Conservation (phyloP, 2,329 filamentous ascomycete species). For the Diaporthe eres region DNA sequence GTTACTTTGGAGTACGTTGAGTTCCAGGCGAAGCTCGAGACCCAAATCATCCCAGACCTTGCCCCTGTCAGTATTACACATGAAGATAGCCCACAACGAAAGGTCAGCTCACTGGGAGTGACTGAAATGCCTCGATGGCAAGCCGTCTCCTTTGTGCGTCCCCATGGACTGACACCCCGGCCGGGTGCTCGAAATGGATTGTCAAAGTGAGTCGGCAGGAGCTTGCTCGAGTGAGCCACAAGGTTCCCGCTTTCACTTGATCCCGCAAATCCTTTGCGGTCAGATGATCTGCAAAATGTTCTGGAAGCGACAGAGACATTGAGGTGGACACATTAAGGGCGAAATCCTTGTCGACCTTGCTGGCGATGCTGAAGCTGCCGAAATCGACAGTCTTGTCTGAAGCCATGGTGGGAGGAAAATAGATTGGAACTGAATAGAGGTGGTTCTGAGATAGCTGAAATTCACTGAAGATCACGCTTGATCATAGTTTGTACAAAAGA, state of each 20-base stretch:
- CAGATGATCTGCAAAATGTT: neutral
- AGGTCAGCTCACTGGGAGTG: slow-evolving; percentile 2
- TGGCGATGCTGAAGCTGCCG: slow-evolving; percentile 37
- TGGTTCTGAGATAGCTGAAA: neutral
- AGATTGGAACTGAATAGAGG: neutral
- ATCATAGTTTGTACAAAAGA: neutral
- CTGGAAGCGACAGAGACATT: slow-evolving; percentile 31
- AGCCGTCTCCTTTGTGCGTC: neutral
- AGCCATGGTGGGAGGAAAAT: slow-evolving; percentile 21
- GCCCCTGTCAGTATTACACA: neutral
- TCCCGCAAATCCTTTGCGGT: slow-evolving; percentile 32
- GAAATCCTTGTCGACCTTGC: slow-evolving; percentile 29
- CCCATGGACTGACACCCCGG: neutral
- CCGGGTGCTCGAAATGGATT: slow-evolving; percentile 12
- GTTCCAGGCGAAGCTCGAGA: slow-evolving; percentile 30
- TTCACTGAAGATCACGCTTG: neutral
- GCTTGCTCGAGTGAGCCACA: slow-evolving; percentile 39
- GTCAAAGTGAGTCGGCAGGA: slow-evolving; percentile 32
- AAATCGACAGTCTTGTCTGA: slow-evolving; percentile 31
- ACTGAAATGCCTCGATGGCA: slow-evolving; percentile 19
- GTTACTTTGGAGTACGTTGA: slow-evolving; percentile 18
- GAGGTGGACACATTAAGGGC: slow-evolving; percentile 27
- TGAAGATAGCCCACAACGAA: neutral
- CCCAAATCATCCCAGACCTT: slow-evolving; percentile 37
- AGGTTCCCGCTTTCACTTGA: slow-evolving; percentile 31